Evolutionary conservation across 2,329 filamentous ascomycete species (phyloP).

Genomic region (Penicillium psychrosexuale): DNA sequence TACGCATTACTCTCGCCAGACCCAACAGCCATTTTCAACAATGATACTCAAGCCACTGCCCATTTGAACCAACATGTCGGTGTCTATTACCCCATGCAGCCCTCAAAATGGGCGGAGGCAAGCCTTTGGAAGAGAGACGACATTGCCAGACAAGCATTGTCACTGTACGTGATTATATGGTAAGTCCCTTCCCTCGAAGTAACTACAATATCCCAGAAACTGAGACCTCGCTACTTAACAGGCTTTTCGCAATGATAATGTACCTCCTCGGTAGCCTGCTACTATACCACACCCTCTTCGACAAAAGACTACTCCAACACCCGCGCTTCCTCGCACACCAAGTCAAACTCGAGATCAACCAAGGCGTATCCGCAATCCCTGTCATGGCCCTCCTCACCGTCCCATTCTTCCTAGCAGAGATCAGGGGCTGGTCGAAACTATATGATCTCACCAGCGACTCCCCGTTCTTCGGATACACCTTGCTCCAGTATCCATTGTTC

Average conservation of each 20-base stretch:
- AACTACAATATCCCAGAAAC: not conserved
- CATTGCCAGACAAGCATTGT: conserved; percentile 28
- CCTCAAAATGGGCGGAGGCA: conserved; percentile 27
- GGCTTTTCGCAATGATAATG: conserved; percentile 75
- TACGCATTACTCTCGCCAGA: conserved; percentile 55
- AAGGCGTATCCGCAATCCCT: conserved; percentile 72
- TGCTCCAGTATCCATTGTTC: conserved; percentile 81
- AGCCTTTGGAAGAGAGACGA: conserved; percentile 32
- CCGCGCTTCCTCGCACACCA: conserved; percentile 94
- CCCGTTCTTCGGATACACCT: conserved; percentile 72
- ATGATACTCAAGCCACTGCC: not conserved
- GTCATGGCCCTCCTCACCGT: conserved; percentile 76
- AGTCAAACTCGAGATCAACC: conserved; percentile 75
- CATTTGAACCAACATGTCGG: conserved; percentile 26
- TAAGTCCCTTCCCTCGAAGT: not conserved
- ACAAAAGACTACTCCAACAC: conserved; percentile 81
- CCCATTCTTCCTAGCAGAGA: conserved; percentile 76
- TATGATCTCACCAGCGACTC: conserved; percentile 74
- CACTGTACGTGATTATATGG: conserved; percentile 32
- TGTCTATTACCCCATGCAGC: conserved; percentile 25
- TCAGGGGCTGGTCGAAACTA: conserved; percentile 78
- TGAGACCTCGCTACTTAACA: conserved; percentile 35
- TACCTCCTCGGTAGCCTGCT: conserved; percentile 81
- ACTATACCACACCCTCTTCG: conserved; percentile 84
- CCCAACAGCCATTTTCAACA: not conserved